Evolutionary conservation across 2,329 filamentous ascomycete genomes (phyloP), one percentile per base, ranked within the genome.

Genomic region (Trichoderma citrinoviride): DNA sequence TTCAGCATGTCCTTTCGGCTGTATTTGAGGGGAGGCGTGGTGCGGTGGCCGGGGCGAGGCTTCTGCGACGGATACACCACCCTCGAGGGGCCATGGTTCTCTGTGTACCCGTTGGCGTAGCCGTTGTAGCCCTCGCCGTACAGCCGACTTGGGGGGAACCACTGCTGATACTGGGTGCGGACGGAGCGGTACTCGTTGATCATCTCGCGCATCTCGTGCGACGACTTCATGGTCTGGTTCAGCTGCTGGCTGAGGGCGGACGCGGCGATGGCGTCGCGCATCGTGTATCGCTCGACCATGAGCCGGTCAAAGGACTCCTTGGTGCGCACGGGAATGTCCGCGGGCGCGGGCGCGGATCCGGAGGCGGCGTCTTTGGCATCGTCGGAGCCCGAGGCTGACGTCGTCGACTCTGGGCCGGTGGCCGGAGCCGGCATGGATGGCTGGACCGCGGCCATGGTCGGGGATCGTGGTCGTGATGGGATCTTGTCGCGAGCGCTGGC

Each of bases 91-190:
- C 83, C 83, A 65, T 88, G 82, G 66, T 82, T 81, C 72, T 93
- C 92, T 33, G 94, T 97, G 71, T 87, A 83, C 67, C 90, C 90
- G 80, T 98, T 98, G 69, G 91, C 94, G 73, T 90, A 97, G 50
- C 93, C 94, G 73, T 86, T 88, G 75, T 96, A 99, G 62, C 95
- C 95, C 71, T 82, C 86, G 77, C 82, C 90, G 78, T 82, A 92
- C 67, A 87, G 81, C 69, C 80, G 83, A 69, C 79, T 81, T 1
- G 85, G 80, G 3, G 84, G 82, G 65, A 86, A 88, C 74, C 78
- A 84, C 53, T 77, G 78, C 66, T 84, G 82, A 71, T 83, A 85
- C 8, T 85, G 81, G 68, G 76, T 80, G 67, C 83, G 81, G 52
- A 92, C 74, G 55, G 82, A 77, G 65, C 86, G 82, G 80, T 94